These are phyloP conservation scores for Pythium volutum DNA, from an alignment of 352 stramenopile species.

Conservation along the genomic window DNA sequence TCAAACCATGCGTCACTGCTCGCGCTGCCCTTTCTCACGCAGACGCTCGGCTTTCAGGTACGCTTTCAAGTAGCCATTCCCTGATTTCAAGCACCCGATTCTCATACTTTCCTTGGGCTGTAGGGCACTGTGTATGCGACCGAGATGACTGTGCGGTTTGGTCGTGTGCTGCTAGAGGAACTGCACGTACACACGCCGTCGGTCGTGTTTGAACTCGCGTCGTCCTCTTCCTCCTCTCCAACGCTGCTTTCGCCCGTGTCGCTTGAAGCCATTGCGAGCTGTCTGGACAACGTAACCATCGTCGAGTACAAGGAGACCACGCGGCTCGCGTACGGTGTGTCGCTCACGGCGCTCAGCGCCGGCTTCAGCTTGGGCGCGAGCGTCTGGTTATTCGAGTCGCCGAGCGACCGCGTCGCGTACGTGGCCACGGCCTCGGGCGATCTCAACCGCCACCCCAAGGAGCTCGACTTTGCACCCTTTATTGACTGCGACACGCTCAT, in stretches of 20 bases:
- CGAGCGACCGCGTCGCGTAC: slow-evolving; percentile 71
- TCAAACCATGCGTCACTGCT: slow-evolving; percentile 73
- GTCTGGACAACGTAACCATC: slow-evolving; percentile 41
- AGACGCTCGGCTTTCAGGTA: slow-evolving; percentile 70
- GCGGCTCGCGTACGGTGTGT: slow-evolving; percentile 58
- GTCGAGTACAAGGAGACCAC: slow-evolving; percentile 67
- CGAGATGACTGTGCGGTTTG: slow-evolving; percentile 64
- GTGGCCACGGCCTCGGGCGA: slow-evolving; percentile 72
- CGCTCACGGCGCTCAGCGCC: slow-evolving; percentile 72
- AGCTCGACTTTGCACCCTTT: slow-evolving; percentile 69
- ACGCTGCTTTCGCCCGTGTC: slow-evolving; percentile 28
- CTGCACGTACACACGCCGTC: slow-evolving; percentile 26
- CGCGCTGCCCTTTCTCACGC: slow-evolving; percentile 70
- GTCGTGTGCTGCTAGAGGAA: slow-evolving; percentile 68
- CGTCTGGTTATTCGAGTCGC: slow-evolving; percentile 70
- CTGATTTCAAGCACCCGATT: not conserved
- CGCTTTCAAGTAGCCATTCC: not conserved
- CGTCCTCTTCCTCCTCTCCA: not conserved
- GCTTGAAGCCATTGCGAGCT: slow-evolving; percentile 42
- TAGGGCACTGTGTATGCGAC: slow-evolving; percentile 69
- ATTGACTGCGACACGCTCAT: slow-evolving; percentile 80
- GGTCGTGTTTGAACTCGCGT: slow-evolving; percentile 11
- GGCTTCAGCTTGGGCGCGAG: slow-evolving; percentile 67
- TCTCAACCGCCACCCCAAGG: slow-evolving; percentile 82
- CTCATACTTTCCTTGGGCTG: not conserved